Conservation (phyloP, 805 yeast species). For the Candida glaebosa region DNA sequence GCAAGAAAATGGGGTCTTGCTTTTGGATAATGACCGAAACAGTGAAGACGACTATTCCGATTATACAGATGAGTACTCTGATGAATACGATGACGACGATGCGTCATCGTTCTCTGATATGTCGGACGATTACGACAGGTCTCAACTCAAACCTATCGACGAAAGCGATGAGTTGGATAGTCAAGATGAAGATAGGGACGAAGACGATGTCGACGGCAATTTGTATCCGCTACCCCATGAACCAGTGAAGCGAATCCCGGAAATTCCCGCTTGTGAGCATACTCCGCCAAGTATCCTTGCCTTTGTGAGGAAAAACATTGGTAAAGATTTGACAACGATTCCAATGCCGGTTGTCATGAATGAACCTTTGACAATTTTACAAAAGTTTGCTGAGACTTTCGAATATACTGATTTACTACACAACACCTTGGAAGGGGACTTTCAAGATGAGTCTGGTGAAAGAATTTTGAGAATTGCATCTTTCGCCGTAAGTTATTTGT, state of each 20-base stretch:
- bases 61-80: slow-evolving; percentile 3
- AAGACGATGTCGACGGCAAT: slow-evolving; percentile 25
- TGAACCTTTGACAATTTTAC: slow-evolving; percentile 84
- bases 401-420: slow-evolving; percentile 73
- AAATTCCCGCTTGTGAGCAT: slow-evolving; percentile 53
- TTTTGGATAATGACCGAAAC: slow-evolving; percentile 22
- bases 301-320: slow-evolving; percentile 83
- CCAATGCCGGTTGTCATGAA: slow-evolving; percentile 94
- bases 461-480: slow-evolving; percentile 67
- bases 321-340: slow-evolving; percentile 79
- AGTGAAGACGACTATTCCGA: slow-evolving; percentile 3
- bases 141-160: slow-evolving; percentile 8
- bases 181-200: slow-evolving; percentile 10
- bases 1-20: slow-evolving; percentile 50
- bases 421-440: slow-evolving; percentile 48
- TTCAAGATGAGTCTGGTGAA: slow-evolving; percentile 50
- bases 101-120: slow-evolving; percentile 1
- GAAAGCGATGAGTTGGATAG: slow-evolving; percentile 5
- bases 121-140: slow-evolving; percentile 5
- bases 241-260: slow-evolving; percentile 51
- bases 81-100: slow-evolving; percentile 3
- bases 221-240: slow-evolving; percentile 67
- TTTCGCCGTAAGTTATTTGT: slow-evolving; percentile 74
- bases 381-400: slow-evolving; percentile 71
- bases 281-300: slow-evolving; percentile 82